phyloP scores from a whole-genome alignment of 257 asterid genomes.

The Pogostemon cablin region DNA sequence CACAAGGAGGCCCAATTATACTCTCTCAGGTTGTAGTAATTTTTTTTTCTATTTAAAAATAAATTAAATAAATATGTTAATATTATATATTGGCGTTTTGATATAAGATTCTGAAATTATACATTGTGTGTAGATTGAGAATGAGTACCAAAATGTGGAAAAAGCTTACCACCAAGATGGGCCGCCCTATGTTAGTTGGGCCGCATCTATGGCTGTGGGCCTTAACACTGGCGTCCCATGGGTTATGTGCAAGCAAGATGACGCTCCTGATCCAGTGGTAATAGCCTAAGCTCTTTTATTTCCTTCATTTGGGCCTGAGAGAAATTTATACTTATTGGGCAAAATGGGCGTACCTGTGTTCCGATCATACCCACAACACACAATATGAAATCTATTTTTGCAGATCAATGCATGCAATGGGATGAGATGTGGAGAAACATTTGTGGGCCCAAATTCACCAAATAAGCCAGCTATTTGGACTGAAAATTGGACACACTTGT shows the following conservation, averaged over 20 bases:
- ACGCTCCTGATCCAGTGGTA: conserved; percentile 94
- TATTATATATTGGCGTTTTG: background rate
- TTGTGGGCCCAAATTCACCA: conserved; percentile 88
- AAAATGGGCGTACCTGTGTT: background rate
- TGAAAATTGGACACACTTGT: conserved; percentile 96
- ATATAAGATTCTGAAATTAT: background rate
- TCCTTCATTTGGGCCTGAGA: background rate
- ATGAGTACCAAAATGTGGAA: conserved; percentile 81
- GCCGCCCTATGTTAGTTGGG: conserved; percentile 82
- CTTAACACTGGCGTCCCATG: conserved; percentile 87
- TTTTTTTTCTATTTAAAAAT: background rate
- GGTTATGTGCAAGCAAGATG: conserved; percentile 95
- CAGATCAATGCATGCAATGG: conserved; percentile 96
- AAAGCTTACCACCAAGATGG: conserved; percentile 52
- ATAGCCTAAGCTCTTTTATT: background rate
- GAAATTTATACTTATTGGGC: background rate
- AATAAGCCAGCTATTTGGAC: conserved; percentile 93
- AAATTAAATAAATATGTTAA: background rate
- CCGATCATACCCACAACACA: too few species aligned
- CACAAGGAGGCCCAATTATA: conserved; percentile 93
- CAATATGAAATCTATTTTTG: background rate
- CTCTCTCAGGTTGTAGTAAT: conserved; percentile 63
- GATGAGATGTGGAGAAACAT: conserved; percentile 75
- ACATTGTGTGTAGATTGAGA: conserved; percentile 63
- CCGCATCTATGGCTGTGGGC: conserved; percentile 80